Base-by-base conservation (phyloP, 2,329 filamentous ascomycete genomes). In the Calycina herbarum region DNA sequence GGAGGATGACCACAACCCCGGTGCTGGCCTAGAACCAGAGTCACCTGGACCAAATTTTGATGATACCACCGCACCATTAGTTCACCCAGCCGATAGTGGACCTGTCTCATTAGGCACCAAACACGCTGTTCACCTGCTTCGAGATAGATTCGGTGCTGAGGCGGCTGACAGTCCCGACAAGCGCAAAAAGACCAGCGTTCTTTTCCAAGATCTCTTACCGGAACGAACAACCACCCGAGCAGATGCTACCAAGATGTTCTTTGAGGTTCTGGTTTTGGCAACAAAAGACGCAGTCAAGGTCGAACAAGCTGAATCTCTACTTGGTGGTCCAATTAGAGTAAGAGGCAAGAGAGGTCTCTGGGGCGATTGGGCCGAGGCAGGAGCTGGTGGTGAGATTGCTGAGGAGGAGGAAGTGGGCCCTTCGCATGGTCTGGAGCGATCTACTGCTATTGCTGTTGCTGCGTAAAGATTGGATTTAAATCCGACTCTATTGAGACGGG, bases 231-330 rank as follows among this genome's bases (percentile, higher is more conserved):
- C 94, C 0, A 93, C 86, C 70, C 92, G 92, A 78, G 90, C 91
- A 8, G 95, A 98, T 73, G 95, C 95, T 0, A 99, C 95, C 56
- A 97, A 97, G 84, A 97, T 99, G 93, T 99, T 99, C 82, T 99
- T 99, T 74, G 95, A 99, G 80, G 90, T 95, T 63, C 83, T 99
- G 29, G 95, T 99, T 2, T 84, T 99, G 58, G 95, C 94, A 5
- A 99, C 95, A 54, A 99, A 99, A 81, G 95, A 99, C 76, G 95
- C 95, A 33, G 91, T 99, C 80, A 97, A 97, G 79, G 93, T 98
- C 31, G 94, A 98, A 76, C 95, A 99, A 79, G 85, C 86, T 59
- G 82, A 89, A 68, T 85, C 85, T 15, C 75, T 84, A 45, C 85
- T 98, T 31, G 94, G 94, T 60, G 91, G 89, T 2, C 86, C 90